phyloP scores from a whole-genome alignment of 1,139 yeast genomes.

The Taphrina betulina region DNA sequence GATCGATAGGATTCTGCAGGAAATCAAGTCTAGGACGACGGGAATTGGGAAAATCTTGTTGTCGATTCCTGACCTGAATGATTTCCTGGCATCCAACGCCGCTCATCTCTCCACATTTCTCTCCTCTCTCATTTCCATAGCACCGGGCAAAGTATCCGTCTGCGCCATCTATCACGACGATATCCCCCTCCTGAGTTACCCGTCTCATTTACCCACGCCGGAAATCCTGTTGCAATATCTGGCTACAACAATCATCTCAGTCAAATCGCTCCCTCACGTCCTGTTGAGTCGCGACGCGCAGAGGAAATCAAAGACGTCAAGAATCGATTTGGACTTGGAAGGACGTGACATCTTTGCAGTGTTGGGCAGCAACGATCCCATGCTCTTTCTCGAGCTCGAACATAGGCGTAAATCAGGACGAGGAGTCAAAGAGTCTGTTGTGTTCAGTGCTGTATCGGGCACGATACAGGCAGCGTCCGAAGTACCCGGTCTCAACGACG shows the following conservation, averaged over 20 bases:
- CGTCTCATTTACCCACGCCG: constrained; percentile 24
- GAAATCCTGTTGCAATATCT: constrained; percentile 25
- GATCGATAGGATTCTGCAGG: constrained; percentile 13
- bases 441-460: constrained; percentile 6
- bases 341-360: constrained; percentile 18
- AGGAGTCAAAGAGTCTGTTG: constrained; percentile 13
- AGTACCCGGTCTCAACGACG: neutral
- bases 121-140: constrained; percentile 14
- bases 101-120: constrained; percentile 25
- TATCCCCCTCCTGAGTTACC: constrained; percentile 14
- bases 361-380: constrained; percentile 7
- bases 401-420: constrained; percentile 28
- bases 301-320: constrained; percentile 7
- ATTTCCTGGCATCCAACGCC: constrained; percentile 24
- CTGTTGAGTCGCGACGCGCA: constrained; percentile 22
- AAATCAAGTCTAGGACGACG: neutral
- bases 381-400: constrained; percentile 12
- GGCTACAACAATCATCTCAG: constrained; percentile 28
- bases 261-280: constrained; percentile 15
- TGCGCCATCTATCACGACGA: constrained; percentile 19
- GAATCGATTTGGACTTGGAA: constrained; percentile 13
- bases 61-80: constrained; percentile 20
- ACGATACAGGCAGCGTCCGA: constrained; percentile 1
- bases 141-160: constrained; percentile 21
- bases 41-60: constrained; percentile 8